Base-by-base conservation (phyloP, 495 filamentous ascomycete species). In the Neurospora hispaniola region DNA sequence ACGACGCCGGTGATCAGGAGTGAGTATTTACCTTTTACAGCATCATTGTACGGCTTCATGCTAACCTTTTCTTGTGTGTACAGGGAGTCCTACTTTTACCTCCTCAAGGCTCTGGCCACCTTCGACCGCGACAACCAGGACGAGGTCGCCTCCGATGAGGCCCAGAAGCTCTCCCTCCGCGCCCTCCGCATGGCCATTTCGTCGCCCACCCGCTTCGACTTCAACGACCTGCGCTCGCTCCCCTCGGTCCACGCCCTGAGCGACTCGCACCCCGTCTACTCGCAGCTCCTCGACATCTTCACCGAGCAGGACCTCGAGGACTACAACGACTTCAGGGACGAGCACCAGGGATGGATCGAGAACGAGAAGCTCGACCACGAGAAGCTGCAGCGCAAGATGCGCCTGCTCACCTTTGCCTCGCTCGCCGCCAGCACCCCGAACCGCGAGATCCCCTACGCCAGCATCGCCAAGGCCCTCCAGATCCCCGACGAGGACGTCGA, bases 261-360 rank as follows among this genome's bases (percentile, higher is more conserved):
- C 75, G 88, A 92, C 71, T 93, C 91, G 73, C 92, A 98, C 74
- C 89, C 92, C 59, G 85, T 91, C 42, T 91, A 93, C 80, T 94
- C 90, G 76, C 93, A 98, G 81, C 89, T 99, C 14, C 89, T 98
- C 72, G 95, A 97, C 75, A 92, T 98, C 80, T 98, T 99, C 84
- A 91, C 91, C 74, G 91, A 94, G 73, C 93, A 98, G 79, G 89
- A 92, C 69, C 87, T 97, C 68, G 96, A 98, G 76, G 93, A 97
- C 79, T 97, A 96, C 85, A 91, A 93, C 78, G 94, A 96, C 80
- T 98, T 98, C 85, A 88, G 91, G 74, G 91, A 93, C 70, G 90
- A 91, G 79, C 89, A 96, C 80, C 88, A 91, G 74, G 90, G 90
- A 69, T 96, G 90, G 80, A 82, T 97, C 73, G 90, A 94, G 82